Percentiles rank a stretch among this genome's conserved stretches.
phyloP scores from a whole-genome alignment of 805 yeast species.

The Huiozyma sinensis region DNA sequence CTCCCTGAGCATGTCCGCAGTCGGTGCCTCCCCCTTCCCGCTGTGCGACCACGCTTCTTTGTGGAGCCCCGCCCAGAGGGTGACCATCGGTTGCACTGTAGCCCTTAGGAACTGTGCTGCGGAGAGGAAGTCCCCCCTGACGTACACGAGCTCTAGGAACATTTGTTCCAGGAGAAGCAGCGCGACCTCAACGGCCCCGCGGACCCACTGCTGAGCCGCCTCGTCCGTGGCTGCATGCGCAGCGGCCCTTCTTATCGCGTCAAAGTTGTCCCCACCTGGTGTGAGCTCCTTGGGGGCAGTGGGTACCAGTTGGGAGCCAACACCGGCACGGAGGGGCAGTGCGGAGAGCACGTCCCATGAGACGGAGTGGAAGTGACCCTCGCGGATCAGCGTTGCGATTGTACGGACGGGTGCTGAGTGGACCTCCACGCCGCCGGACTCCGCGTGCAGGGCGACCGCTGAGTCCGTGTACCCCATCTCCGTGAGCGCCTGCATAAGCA shows the following conservation, averaged over 20 bases:
- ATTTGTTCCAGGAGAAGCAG: slow-evolving; percentile 20
- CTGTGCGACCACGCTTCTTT: no score
- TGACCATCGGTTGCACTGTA: slow-evolving; percentile 14
- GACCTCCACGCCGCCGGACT: slow-evolving; percentile 31
- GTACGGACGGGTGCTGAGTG: slow-evolving; percentile 35
- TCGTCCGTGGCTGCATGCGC: no score
- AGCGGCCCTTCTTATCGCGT: no score
- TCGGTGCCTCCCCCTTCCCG: slow-evolving; percentile 1
- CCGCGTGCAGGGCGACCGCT: slow-evolving; percentile 32
- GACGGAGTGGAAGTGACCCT: slow-evolving; percentile 33
- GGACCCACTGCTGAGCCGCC: no score
- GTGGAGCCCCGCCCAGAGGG: slow-evolving; percentile 12
- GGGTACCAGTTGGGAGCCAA: no score
- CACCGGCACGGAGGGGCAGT: slow-evolving; percentile 8
- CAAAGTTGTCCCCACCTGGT: not conserved
- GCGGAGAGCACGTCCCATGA: slow-evolving; percentile 23
- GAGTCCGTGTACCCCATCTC: slow-evolving; percentile 37
- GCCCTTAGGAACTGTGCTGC: slow-evolving; percentile 20
- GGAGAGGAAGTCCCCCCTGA: slow-evolving; percentile 9
- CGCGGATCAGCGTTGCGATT: slow-evolving; percentile 30
- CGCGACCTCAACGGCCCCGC: slow-evolving; percentile 14
- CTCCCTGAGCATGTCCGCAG: slow-evolving; percentile 22
- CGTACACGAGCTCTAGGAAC: slow-evolving; percentile 19
- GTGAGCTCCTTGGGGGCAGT: no score
- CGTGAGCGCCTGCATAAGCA: slow-evolving; percentile 39